These are phyloP conservation scores for Cladophialophora carrionii DNA, from an alignment of 2,329 filamentous ascomycete genomes.

Conservation along the genomic window DNA sequence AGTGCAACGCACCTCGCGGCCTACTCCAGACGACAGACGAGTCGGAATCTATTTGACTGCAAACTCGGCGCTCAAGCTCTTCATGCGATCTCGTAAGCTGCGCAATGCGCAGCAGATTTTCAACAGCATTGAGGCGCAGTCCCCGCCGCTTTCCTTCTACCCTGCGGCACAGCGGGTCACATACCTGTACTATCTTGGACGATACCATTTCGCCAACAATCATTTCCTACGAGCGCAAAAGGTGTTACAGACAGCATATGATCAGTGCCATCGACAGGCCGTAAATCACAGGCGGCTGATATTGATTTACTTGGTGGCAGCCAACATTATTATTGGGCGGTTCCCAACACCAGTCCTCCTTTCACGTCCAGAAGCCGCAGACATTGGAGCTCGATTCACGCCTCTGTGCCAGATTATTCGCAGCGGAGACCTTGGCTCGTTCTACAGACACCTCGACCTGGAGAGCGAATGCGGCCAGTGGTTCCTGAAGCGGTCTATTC, in stretches of 20 bases:
- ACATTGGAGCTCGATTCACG: constrained; percentile 67
- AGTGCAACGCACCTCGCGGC: constrained; percentile 40
- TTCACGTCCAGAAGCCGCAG: constrained; percentile 68
- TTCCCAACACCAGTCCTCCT: constrained; percentile 73
- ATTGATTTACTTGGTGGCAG: constrained; percentile 78
- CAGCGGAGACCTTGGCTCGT: constrained; percentile 72
- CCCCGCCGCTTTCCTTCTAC: constrained; percentile 78
- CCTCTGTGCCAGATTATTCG: constrained; percentile 74
- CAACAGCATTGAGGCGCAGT: constrained; percentile 80
- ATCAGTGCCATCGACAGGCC: constrained; percentile 66
- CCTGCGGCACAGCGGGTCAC: constrained; percentile 86
- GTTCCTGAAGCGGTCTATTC: constrained; percentile 74
- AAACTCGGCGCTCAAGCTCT: constrained; percentile 83
- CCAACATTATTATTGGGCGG: constrained; percentile 81
- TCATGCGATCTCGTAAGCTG: constrained; percentile 85
- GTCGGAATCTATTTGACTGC: constrained; percentile 88
- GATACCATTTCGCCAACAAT: constrained; percentile 83
- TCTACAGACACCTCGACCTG: constrained; percentile 68
- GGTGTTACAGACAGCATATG: constrained; percentile 77
- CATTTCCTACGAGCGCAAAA: constrained; percentile 77
- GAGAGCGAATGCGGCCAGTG: constrained; percentile 58
- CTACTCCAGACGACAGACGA: constrained; percentile 79
- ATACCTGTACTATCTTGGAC: constrained; percentile 91
- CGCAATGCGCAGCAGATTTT: constrained; percentile 86
- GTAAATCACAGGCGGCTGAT: constrained; percentile 74